Base-by-base conservation (phyloP, 257 asterid genomes). In the Fraxinus americana region DNA sequence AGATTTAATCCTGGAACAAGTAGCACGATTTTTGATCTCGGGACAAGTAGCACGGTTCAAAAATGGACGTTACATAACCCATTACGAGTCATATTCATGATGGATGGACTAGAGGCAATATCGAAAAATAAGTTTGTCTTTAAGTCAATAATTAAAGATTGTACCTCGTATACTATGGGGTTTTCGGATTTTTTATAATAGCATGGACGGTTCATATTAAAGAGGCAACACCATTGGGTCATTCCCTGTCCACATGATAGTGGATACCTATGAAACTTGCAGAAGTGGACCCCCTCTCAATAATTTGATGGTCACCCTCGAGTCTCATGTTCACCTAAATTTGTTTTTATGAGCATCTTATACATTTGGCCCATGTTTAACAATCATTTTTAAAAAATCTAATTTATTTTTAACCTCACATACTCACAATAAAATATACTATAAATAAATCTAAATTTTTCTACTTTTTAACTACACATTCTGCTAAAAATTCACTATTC, bases 61-160 rank as follows among this genome's bases (percentile, higher is more conserved):
- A 14, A 65, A 76, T 48, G 74, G 48, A 76, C 79, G 79, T 2
- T 41, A 5, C 43, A 29, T 7, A 43, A 76, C 68, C 52, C 35
- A 70, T 9, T 19, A 76, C 9, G 23, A 68, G 80, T 67, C 80
- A 34, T 35, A 35, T 10, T 34, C 69, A 69, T 48, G 4, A 23
- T 68, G 21, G 68, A 36, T 12, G 17, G 34, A 67, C 52, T 41
- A 13, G n/a, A 41, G 23, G 4, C 67, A 17, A 29, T 67, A 29
- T 17, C 36, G 25, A 29, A 59, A 59, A 23, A 61, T 23, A 7
- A 61, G 7, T 63, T 25, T 19, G 21, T 63, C 35, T 63, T 12
- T 27, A 7, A 6, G 4, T 63, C 19, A 63, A n/a, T 23, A 23
- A 63, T 63, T 23, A 27, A 63, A 4, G 17, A 63, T 63, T 25